Percentiles rank a stretch among this genome's conserved stretches.
phyloP scores from a whole-genome alignment of 1,139 yeast species.

The Diutina mesorugosa region DNA sequence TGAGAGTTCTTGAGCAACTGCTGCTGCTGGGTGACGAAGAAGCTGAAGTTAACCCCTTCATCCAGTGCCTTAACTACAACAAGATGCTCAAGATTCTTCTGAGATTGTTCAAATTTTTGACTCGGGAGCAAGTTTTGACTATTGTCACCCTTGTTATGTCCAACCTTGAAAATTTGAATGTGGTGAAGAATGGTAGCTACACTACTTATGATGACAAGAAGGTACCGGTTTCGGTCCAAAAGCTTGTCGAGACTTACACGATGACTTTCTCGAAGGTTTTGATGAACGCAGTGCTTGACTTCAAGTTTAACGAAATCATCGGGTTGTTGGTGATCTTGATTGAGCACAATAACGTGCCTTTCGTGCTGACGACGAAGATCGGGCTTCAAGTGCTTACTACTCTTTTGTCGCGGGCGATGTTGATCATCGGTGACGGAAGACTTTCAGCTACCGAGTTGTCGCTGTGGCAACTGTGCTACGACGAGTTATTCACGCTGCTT shows the following conservation, averaged over 20 bases:
- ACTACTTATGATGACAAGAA: conserved; percentile 42
- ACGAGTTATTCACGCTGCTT: conserved; percentile 63
- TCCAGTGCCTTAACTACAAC: conserved; percentile 71
- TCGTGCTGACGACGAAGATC: conserved; percentile 68
- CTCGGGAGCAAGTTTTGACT: conserved; percentile 67
- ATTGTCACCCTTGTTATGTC: conserved; percentile 71
- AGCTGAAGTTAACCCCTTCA: conserved; percentile 54
- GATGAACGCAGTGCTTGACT: conserved; percentile 75
- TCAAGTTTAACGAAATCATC: conserved; percentile 70
- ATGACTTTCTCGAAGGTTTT: conserved; percentile 75
- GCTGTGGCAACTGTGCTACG: conserved; percentile 78
- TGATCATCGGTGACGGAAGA: conserved; percentile 71
- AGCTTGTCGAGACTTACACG: conserved; percentile 70
- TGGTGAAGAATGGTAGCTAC: conserved; percentile 69
- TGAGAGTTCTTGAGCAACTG: conserved; percentile 48
- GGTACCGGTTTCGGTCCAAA: conserved; percentile 42
- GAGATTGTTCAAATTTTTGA: conserved; percentile 74
- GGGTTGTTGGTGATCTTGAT: conserved; percentile 68
- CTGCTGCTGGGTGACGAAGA: conserved; percentile 32
- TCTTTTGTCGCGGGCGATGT: conserved; percentile 81
- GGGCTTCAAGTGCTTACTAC: conserved; percentile 85
- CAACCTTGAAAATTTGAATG: conserved; percentile 69
- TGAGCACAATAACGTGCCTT: conserved; percentile 59
- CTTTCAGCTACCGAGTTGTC: conserved; percentile 46
- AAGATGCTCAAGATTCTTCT: conserved; percentile 86